phyloP scores from a whole-genome alignment of 2,329 filamentous ascomycete species.

The Elsinoe fawcettii region DNA sequence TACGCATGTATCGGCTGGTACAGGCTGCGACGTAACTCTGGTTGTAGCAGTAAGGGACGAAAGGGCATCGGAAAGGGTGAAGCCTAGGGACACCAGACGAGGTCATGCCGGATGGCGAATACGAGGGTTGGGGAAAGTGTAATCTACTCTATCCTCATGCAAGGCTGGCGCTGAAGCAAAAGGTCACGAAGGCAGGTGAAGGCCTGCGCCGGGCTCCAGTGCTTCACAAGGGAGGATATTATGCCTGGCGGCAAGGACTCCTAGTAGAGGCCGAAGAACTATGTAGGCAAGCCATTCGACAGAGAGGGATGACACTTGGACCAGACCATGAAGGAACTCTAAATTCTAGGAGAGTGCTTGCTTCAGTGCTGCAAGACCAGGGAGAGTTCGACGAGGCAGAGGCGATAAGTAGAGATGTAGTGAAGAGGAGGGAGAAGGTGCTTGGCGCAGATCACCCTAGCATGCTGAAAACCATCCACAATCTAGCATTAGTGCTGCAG shows the following conservation, averaged over 20 bases:
- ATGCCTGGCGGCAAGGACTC: not conserved
- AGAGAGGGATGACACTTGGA: no score
- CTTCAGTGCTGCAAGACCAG: not conserved
- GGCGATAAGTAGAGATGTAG: no score
- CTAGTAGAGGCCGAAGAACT: not conserved
- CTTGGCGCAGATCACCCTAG: no score
- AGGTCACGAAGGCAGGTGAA: not conserved
- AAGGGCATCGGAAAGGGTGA: constrained; percentile 7
- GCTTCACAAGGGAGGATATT: not conserved
- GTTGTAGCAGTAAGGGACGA: constrained; percentile 19
- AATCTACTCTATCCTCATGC: constrained; percentile 15
- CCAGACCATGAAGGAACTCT: no score
- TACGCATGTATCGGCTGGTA: constrained; percentile 28
- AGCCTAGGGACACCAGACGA: constrained; percentile 12
- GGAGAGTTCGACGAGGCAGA: no score
- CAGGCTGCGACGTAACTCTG: constrained; percentile 27
- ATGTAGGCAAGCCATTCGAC: no score
- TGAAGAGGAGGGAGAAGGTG: no score
- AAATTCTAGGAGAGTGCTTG: not conserved
- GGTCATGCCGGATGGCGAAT: constrained; percentile 16
- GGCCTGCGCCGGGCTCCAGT: not conserved
- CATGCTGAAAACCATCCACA: no score
- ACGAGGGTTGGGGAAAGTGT: constrained; percentile 19
- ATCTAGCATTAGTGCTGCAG: no score
- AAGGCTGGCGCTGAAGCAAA: not conserved